phyloP scores from a whole-genome alignment of 352 stramenopile species.

The Elongisporangium undulatum region DNA sequence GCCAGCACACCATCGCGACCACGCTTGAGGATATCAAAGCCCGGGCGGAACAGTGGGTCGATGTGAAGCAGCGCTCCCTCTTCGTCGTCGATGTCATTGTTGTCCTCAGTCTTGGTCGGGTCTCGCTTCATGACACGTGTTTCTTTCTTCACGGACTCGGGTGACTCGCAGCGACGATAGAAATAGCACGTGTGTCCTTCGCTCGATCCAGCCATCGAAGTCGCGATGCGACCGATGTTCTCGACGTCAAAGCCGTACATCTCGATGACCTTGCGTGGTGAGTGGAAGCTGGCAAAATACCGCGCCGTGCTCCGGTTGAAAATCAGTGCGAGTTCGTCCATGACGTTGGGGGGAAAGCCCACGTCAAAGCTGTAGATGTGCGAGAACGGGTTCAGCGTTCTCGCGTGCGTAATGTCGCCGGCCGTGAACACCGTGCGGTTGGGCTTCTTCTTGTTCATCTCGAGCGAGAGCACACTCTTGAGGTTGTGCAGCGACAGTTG shows the following conservation, averaged over 20 bases:
- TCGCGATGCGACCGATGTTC: constrained; percentile 83
- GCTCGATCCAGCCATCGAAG: constrained; percentile 94
- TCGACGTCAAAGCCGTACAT: constrained; percentile 93
- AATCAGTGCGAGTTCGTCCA: constrained; percentile 89
- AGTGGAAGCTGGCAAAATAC: constrained; percentile 96
- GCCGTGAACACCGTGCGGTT: constrained; percentile 87
- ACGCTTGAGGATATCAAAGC: constrained; percentile 75
- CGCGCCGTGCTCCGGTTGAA: constrained; percentile 90
- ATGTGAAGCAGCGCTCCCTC: constrained; percentile 33
- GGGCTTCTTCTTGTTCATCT: constrained; percentile 51
- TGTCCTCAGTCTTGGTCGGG: constrained; percentile 15
- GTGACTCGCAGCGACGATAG: constrained; percentile 64
- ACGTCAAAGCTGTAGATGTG: constrained; percentile 99
- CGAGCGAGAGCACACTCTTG: constrained; percentile 77
- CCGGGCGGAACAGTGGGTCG: constrained; percentile 75
- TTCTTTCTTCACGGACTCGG: constrained; percentile 9
- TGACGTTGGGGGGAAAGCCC: constrained; percentile 95
- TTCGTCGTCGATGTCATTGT: constrained; percentile 16
- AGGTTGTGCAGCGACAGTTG: constrained; percentile 93
- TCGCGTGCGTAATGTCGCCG: constrained; percentile 93
- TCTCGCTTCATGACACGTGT: constrained; percentile 9
- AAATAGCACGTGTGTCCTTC: constrained; percentile 97
- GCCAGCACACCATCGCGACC: constrained; percentile 66
- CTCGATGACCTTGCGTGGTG: constrained; percentile 89
- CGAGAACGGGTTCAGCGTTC: constrained; percentile 95